These are phyloP conservation scores for Emydomyces testavorans DNA, from an alignment of 2,329 filamentous ascomycete species.

Conservation along the genomic window DNA sequence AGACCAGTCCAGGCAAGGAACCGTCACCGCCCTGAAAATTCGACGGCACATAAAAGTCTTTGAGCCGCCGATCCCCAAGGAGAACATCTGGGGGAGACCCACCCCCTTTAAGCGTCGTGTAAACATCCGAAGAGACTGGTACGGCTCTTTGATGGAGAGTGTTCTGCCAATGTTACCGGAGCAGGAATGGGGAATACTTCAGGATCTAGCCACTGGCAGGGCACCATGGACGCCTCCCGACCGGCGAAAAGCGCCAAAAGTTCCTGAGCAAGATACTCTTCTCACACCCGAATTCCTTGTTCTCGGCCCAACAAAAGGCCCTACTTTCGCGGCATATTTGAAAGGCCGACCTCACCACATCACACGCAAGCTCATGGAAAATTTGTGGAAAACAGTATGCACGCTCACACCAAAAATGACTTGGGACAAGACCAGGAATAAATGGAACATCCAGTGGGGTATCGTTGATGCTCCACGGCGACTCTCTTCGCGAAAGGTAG, in stretches of 20 bases:
- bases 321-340: conserved; percentile 26
- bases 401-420: conserved; percentile 24
- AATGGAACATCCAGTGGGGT: conserved; percentile 25
- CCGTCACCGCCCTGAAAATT: conserved; percentile 21
- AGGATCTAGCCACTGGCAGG: conserved; percentile 26
- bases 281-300: conserved; percentile 25
- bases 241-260: conserved; percentile 18
- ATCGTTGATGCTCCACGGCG: not conserved
- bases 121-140: conserved; percentile 30
- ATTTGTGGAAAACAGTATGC: conserved; percentile 30
- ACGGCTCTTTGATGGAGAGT: conserved; percentile 22
- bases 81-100: conserved; percentile 29
- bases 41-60: conserved; percentile 11
- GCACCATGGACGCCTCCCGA: conserved; percentile 25
- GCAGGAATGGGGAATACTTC: conserved; percentile 26
- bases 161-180: conserved; percentile 33
- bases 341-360: conserved; percentile 33
- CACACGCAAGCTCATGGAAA: conserved; percentile 30
- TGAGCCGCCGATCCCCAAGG: conserved; percentile 25
- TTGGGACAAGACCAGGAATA: conserved; percentile 19
- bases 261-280: conserved; percentile 6
- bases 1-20: conserved; percentile 13
- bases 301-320: conserved; percentile 28
- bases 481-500: conserved; percentile 12
- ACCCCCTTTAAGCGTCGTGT: conserved; percentile 25